Evolutionary conservation across 140 eudicot species (phyloP).

Genomic region (Artemisia princeps): DNA sequence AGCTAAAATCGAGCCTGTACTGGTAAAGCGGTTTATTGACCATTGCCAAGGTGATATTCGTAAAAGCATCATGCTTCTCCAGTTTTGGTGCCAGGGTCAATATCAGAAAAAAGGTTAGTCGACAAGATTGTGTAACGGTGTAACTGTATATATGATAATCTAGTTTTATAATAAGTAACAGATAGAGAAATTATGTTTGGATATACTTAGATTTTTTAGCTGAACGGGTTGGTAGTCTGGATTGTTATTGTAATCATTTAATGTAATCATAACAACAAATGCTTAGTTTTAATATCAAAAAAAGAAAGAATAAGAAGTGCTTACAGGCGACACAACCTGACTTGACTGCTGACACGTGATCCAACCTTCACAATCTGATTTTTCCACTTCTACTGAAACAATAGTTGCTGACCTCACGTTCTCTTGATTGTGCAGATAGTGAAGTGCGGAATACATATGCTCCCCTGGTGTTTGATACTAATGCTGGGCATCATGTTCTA

Average conservation of each 20-base stretch:
- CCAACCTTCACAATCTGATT: not conserved
- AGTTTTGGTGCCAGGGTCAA: conserved; percentile 97
- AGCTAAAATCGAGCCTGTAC: conserved; percentile 40
- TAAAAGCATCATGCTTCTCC: conserved; percentile 74
- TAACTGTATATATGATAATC: not conserved
- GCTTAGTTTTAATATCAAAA: too few relatives aligned
- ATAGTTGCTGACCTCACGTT: conserved; percentile 8
- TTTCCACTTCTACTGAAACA: not conserved
- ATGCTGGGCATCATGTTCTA: conserved; percentile 56
- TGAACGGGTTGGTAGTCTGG: not conserved
- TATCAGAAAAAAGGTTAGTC: conserved; percentile 39
- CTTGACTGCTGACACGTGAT: too few relatives aligned
- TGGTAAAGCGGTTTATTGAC: conserved; percentile 51
- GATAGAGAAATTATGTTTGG: not conserved
- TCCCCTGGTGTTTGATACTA: conserved; percentile 57
- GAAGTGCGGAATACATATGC: conserved; percentile 30
- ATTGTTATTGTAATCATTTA: too few relatives aligned
- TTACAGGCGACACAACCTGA: too few relatives aligned
- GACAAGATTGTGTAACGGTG: conserved; percentile 5
- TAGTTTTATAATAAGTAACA: not conserved
- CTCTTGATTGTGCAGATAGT: conserved; percentile 36
- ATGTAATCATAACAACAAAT: too few relatives aligned
- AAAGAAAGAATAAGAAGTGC: too few relatives aligned
- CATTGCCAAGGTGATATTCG: conserved; percentile 81
- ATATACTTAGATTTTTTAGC: not conserved